phyloP scores from a whole-genome alignment of 2,329 filamentous ascomycete genomes.

The Orbilia javanica region DNA sequence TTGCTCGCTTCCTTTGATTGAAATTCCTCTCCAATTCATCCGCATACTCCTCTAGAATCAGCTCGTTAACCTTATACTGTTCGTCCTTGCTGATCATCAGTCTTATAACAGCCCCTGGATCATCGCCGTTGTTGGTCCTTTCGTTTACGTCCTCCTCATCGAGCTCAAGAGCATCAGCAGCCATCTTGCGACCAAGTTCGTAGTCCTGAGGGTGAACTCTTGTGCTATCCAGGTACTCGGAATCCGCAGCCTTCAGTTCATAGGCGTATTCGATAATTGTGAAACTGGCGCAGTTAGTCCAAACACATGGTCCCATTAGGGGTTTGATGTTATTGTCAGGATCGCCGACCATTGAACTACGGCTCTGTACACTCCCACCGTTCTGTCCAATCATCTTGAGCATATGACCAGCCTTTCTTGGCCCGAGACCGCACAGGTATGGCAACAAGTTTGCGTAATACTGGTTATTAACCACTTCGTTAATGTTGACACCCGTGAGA shows the following conservation, averaged over 20 bases:
- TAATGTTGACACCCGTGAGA: slow-evolving; percentile 93
- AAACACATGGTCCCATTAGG: slow-evolving; percentile 89
- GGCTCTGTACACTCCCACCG: slow-evolving; percentile 83
- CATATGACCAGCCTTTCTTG: slow-evolving; percentile 86
- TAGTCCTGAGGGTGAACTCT: slow-evolving; percentile 98
- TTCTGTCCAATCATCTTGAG: slow-evolving; percentile 93
- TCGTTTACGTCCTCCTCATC: slow-evolving; percentile 98
- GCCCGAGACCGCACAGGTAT: slow-evolving; percentile 90
- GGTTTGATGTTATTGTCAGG: slow-evolving; percentile 81
- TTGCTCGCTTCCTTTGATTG: slow-evolving; percentile 93
- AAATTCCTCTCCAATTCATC: slow-evolving; percentile 94
- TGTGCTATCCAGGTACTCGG: slow-evolving; percentile 95
- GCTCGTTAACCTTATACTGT: slow-evolving; percentile 93
- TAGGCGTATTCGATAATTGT: slow-evolving; percentile 80
- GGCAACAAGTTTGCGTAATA: slow-evolving; percentile 89
- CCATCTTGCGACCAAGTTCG: slow-evolving; percentile 97
- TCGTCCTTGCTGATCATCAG: slow-evolving; percentile 95
- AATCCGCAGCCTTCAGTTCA: slow-evolving; percentile 81
- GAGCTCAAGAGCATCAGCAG: slow-evolving; percentile 92
- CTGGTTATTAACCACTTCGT: slow-evolving; percentile 82
- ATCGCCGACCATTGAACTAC: slow-evolving; percentile 89
- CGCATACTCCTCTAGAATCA: slow-evolving; percentile 96
- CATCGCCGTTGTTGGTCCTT: slow-evolving; percentile 85
- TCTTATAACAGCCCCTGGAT: slow-evolving; percentile 88
- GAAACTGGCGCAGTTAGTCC: slow-evolving; percentile 97